Conservation (phyloP, 1,139 yeast species). For the Taphrina populina region DNA sequence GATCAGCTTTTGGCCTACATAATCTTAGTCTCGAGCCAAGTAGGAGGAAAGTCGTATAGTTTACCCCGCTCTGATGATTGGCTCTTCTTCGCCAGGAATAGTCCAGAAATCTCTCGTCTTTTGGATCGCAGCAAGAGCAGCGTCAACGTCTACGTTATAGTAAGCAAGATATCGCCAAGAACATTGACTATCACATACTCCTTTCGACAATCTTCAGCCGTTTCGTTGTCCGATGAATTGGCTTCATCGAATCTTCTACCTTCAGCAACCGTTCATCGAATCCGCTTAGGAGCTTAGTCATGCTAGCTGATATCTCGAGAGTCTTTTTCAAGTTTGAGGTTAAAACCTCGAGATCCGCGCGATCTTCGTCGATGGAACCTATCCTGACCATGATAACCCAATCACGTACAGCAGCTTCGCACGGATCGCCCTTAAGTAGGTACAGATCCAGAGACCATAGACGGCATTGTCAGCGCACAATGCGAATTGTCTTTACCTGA, state of each 20-base stretch:
- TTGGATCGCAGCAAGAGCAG: slow-evolving; percentile 33
- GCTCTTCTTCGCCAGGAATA: slow-evolving; percentile 34
- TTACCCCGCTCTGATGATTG: slow-evolving; percentile 33
- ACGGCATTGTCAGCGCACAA: too few relatives aligned
- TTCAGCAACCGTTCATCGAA: slow-evolving; percentile 31
- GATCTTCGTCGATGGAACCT: slow-evolving; percentile 34
- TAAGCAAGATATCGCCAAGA: neutral
- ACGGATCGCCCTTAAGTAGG: too few relatives aligned
- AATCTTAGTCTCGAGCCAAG: neutral
- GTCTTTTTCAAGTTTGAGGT: slow-evolving; percentile 34
- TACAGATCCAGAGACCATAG: too few relatives aligned
- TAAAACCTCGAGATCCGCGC: slow-evolving; percentile 36
- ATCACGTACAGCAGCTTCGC: too few relatives aligned
- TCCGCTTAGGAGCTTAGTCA: slow-evolving; percentile 22
- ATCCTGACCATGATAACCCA: slow-evolving; percentile 4
- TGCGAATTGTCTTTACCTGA: too few relatives aligned
- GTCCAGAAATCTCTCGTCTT: slow-evolving; percentile 35
- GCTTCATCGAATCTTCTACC: slow-evolving; percentile 33
- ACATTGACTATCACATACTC: slow-evolving; percentile 10
- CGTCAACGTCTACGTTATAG: slow-evolving; percentile 30
- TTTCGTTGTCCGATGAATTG: slow-evolving; percentile 30
- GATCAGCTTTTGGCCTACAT: neutral
- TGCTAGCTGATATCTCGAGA: slow-evolving; percentile 19
- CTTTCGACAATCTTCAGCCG: slow-evolving; percentile 10
- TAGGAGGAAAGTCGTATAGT: neutral